Conservation (phyloP, 2,329 filamentous ascomycete genomes). For the Penicillium glabrum region DNA sequence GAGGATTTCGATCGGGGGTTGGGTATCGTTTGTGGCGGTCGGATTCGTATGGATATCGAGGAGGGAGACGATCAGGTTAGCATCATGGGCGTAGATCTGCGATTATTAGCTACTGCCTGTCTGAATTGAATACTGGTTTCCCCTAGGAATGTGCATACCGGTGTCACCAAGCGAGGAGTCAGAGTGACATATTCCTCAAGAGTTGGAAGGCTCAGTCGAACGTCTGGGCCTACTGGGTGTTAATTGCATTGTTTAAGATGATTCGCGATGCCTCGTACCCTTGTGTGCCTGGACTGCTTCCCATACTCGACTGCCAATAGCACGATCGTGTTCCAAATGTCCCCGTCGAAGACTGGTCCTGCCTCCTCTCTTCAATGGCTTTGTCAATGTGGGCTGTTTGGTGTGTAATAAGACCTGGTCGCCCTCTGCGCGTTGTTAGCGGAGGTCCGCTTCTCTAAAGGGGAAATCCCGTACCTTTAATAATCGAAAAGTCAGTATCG, state of each 20-base stretch:
- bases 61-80: slow-evolving; percentile 71
- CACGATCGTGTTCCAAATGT: slow-evolving; percentile 48
- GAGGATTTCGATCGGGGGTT: slow-evolving; percentile 67
- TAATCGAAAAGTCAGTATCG: slow-evolving; percentile 39
- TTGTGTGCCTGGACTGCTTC: slow-evolving; percentile 59
- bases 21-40: slow-evolving; percentile 30
- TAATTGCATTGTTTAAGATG: background rate
- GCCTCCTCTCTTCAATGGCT: slow-evolving; percentile 40
- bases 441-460: background rate
- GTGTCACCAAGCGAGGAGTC: slow-evolving; percentile 70
- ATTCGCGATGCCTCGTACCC: slow-evolving; percentile 30
- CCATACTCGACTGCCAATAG: slow-evolving; percentile 64
- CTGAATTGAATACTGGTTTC: background rate
- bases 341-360: slow-evolving; percentile 38
- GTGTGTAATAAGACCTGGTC: slow-evolving; percentile 43
- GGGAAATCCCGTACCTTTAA: slow-evolving; percentile 31
- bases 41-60: slow-evolving; percentile 68
- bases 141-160: slow-evolving; percentile 50
- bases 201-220: slow-evolving; percentile 64
- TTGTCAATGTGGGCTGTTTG: slow-evolving; percentile 42
- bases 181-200: slow-evolving; percentile 72
- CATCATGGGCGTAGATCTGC: slow-evolving; percentile 73
- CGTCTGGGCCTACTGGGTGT: slow-evolving; percentile 42
- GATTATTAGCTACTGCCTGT: slow-evolving; percentile 13
- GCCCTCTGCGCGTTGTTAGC: slow-evolving; percentile 37